Conservation (phyloP, 2,329 filamentous ascomycete genomes). For the Trematosphaeria pertusa region DNA sequence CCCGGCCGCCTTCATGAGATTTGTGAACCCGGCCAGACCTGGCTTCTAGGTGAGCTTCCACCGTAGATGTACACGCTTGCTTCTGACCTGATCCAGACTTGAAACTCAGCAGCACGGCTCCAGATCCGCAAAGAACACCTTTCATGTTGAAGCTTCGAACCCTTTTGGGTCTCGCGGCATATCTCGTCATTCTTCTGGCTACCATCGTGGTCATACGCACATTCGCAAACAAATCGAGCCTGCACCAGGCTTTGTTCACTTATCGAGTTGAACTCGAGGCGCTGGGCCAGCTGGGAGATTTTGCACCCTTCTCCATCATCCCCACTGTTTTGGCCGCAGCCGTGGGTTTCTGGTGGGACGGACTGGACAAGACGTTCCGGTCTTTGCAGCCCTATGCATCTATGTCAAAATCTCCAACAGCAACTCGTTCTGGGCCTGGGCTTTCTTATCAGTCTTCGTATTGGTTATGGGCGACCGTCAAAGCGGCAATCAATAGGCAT, state of each 20-base stretch:
- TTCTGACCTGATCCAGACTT: background rate
- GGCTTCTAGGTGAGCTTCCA: conserved; percentile 1
- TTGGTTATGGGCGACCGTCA: conserved; percentile 23
- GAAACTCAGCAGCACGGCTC: background rate
- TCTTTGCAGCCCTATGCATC: conserved; percentile 25
- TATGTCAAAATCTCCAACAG: conserved; percentile 19
- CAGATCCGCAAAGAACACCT: conserved; percentile 4
- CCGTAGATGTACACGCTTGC: background rate
- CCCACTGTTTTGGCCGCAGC: conserved; percentile 23
- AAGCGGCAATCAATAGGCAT: conserved; percentile 17
- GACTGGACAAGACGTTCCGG: conserved; percentile 23
- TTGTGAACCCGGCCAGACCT: background rate
- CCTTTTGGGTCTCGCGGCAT: conserved; percentile 3
- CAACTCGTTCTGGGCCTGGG: conserved; percentile 13
- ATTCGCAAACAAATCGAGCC: conserved; percentile 8
- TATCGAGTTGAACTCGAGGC: conserved; percentile 13
- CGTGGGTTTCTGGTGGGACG: conserved; percentile 28
- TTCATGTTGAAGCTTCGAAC: conserved; percentile 10
- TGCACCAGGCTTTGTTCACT: conserved; percentile 18
- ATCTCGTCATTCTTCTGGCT: conserved; percentile 7
- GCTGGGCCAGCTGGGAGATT: conserved; percentile 8
- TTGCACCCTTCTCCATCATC: conserved; percentile 25
- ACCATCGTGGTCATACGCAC: conserved; percentile 13
- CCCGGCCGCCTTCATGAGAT: conserved; percentile 5
- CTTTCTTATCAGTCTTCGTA: conserved; percentile 27